phyloP scores from a whole-genome alignment of 1,284 basidiomycete genomes.

The Stereum hirsutum region DNA sequence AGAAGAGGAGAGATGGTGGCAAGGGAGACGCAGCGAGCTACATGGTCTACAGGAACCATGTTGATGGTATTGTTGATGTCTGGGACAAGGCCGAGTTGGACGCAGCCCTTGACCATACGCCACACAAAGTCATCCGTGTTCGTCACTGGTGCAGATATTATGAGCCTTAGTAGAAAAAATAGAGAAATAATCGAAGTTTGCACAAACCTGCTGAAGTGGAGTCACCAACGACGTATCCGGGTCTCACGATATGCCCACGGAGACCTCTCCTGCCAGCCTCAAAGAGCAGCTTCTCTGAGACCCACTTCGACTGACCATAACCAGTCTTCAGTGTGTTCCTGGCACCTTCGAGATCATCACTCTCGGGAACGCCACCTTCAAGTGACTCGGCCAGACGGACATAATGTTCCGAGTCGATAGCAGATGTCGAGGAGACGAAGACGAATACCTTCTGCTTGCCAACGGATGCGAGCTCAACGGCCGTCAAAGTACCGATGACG shows the following conservation, averaged over 20 bases:
- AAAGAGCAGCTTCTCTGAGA: slow-evolving; percentile 90
- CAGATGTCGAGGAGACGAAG: slow-evolving; percentile 93
- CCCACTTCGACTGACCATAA: slow-evolving; percentile 99
- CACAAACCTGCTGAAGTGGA: slow-evolving; percentile 67
- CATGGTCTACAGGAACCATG: slow-evolving; percentile 97
- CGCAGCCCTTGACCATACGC: slow-evolving; percentile 95
- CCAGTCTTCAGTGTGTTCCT: slow-evolving; percentile 75
- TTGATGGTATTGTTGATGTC: slow-evolving; percentile 99
- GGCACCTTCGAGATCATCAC: slow-evolving; percentile 88
- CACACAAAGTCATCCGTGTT: slow-evolving; percentile 99
- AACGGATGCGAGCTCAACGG: slow-evolving; percentile 71
- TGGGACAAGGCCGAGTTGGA: slow-evolving; percentile 91
- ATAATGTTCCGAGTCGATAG: slow-evolving; percentile 88
- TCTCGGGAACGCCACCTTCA: slow-evolving; percentile 72
- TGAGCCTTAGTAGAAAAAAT: not conserved
- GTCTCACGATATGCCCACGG: slow-evolving; percentile 83
- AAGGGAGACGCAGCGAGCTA: slow-evolving; percentile 76
- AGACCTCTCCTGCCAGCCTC: slow-evolving; percentile 86
- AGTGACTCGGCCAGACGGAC: slow-evolving; percentile 78
- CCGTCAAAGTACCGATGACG: slow-evolving; percentile 83
- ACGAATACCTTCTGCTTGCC: slow-evolving; percentile 77
- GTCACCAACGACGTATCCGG: slow-evolving; percentile 96
- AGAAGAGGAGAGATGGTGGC: slow-evolving; percentile 56
- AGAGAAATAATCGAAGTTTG: slow-evolving; percentile 1
- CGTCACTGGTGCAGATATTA: slow-evolving; percentile 52